Evolutionary conservation across 2,329 filamentous ascomycete species (phyloP), one percentile per base, ranked within the genome.

Genomic region (Metarhizium anisopliae): DNA sequence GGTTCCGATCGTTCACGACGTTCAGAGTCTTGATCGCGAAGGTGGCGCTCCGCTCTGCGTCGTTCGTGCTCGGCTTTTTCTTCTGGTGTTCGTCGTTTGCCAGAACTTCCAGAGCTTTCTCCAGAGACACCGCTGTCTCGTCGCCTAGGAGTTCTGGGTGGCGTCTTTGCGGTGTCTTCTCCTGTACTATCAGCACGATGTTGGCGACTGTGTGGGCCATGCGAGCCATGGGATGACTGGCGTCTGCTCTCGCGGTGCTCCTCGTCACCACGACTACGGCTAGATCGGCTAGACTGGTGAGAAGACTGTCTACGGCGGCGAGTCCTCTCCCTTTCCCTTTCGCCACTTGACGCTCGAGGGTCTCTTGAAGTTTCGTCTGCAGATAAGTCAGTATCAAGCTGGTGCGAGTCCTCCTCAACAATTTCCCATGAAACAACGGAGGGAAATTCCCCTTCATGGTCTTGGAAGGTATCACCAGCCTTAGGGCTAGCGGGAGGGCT

Each of bases 301-400:
- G 71, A 73, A 57, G 71, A 73, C 56, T 67, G 67, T 53, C 72
- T 74, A 59, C 72, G 72, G 59, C 72, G 72, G 58, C 72, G 73
- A 58, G 71, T 73, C 60, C 68, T 68, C 51, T 74, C 70, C 57
- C 63, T 64, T 50, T 74, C 72, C 64, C 64, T 69, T 58, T 74
- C 70, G 60, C 69, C 59, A 60, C 64, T 68, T 50, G 68, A 65
- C 56, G 68, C 68, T 59, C 64, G 64, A 54, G 63, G 63, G 58
- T 72, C 70, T 66, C 68, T 73, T 64, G 65, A 68, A 64, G 68
- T 77, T 61, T 78, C 76, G 70, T 79, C 78, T 82, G 73, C 71
- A 69, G 73, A 77, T 66, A 76, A 72, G 78, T 82, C 76, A 82
- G 79, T 73, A 76, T 76, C 73, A 69, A 73, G 71, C 68, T 70